Evolutionary conservation across 2,329 filamentous ascomycete genomes (phyloP), one percentile per base, ranked within the genome.

Genomic region (Pestalotiopsis sp.): DNA sequence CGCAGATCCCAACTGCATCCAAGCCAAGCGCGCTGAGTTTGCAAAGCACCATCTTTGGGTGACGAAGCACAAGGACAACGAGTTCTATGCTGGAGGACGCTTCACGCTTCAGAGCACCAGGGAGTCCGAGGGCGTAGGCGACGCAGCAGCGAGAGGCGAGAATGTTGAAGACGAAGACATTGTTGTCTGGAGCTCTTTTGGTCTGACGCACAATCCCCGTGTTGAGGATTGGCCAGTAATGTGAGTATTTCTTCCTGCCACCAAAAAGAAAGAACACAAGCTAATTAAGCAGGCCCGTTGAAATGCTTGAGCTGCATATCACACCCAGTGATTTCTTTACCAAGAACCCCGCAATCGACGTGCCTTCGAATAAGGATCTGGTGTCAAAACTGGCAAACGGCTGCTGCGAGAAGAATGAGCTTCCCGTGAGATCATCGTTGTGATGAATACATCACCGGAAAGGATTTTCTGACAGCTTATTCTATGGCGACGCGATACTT

Each of bases 221-320:
- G 80, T 84, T 4, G 83, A 86, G 71, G 83, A 86, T 69, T 85
- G 84, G 84, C 83, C 83, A 4, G 83, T 85, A 11, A 86, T 85
- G 83, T 85, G 73, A 81, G 84, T 81, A 6, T 39, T 38, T 85
- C 3, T 79, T 86, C 72, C 89, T 88, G 6, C 14, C 7, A 14
- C 27, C 6, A 13, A 17, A 27, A 27, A 14, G 58, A 60, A 23
- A 23, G 27, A 57, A 25, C 6, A 27, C 27, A 9, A 27, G 25
- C 58, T 60, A 60, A 60, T n/a, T 57, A 17, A 13, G 57, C n/a
- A 72, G 70, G 73, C 73, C 73, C 59, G 71, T 74, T n/a, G 73
- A 75, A 59, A 71, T 69, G 3, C 71, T 74, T 62, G 70, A 73
- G 64, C 70, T 75, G 23, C 70, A 74, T 27, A 69, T 75, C 20